Evolutionary conservation across 2,329 filamentous ascomycete genomes (phyloP), one percentile per base, ranked within the genome.

Genomic region (Geoglossum cookeanum): DNA sequence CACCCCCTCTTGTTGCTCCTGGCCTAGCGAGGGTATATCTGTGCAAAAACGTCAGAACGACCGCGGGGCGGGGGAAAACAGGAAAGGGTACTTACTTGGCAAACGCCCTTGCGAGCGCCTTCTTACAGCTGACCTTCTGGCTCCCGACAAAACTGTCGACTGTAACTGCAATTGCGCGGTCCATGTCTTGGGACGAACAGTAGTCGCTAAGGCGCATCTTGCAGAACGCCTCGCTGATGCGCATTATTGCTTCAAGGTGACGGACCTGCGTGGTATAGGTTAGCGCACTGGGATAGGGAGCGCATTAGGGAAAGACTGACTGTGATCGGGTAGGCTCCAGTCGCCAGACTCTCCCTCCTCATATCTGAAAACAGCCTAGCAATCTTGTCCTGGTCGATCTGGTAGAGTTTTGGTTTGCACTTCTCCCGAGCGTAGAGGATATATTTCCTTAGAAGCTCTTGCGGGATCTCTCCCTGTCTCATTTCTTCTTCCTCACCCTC

Each of bases 131-230:
- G 65, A 97, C 81, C 75, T 98, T 98, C 69, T 98, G 92, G 64
- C 87, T 94, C 60, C 86, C 87, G 48, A 98, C 87, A 66, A 98
- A 98, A 58, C 87, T 94, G 63, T 97, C 90, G 1, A 98, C 87
- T 0, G 92, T 94, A 5, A 98, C 92, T 13, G 90, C 88, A 66
- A 98, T 98, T 58, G 92, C 92, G 48, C 92, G 87, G 70, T 98
- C 92, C 64, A 98, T 95, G 67, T 98, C 92, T 59, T 85, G 80
- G 1, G 85, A 73, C 4, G 85, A 84, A 70, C 91, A 95, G 74
- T 95, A 97, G 63, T 98, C 92, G 0, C 87, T 92, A n/a, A 98
- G 76, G 13, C 92, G 85, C 92, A 98, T 98, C 66, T 94, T 91
- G 71, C 87, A 94, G 73, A 98, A 98, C 0, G 90, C 74, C 69